Evolutionary conservation across 1,284 basidiomycete genomes (phyloP).

Genomic region (Malassezia nana): DNA sequence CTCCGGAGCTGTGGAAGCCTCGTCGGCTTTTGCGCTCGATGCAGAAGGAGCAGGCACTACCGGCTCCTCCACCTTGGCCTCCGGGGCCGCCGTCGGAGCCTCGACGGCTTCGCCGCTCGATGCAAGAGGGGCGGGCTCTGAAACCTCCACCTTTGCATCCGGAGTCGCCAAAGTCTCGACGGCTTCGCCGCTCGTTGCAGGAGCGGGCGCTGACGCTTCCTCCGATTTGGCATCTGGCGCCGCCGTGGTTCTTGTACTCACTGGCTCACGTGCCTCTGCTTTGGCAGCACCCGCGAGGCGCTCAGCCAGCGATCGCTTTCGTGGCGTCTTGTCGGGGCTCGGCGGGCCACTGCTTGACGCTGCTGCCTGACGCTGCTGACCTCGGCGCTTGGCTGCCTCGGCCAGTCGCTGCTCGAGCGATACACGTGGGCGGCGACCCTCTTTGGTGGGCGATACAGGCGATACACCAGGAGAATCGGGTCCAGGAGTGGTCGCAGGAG

Average conservation of each 20-base stretch:
- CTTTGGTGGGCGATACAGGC: constrained; percentile 1
- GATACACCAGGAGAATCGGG: background rate
- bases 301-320: constrained; percentile 2
- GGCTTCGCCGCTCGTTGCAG: too few relatives aligned
- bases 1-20: background rate
- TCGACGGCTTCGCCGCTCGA: background rate
- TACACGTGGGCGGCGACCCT: background rate
- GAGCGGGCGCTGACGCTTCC: background rate
- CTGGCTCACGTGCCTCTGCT: background rate
- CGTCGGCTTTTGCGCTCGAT: background rate
- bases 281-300: background rate
- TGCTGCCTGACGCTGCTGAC: background rate
- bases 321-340: background rate
- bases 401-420: constrained; percentile 11
- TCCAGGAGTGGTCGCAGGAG: background rate
- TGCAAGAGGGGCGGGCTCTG: too few relatives aligned
- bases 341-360: background rate
- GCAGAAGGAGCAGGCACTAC: background rate
- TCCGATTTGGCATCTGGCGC: background rate
- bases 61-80: background rate
- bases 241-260: background rate
- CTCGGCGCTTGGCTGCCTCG: constrained; percentile 10
- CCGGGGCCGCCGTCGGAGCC: background rate
- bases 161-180: background rate
- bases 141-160: background rate